Evolutionary conservation across 2,329 filamentous ascomycete species (phyloP), one percentile per base, ranked within the genome.

Genomic region (Alternaria tenuissima): DNA sequence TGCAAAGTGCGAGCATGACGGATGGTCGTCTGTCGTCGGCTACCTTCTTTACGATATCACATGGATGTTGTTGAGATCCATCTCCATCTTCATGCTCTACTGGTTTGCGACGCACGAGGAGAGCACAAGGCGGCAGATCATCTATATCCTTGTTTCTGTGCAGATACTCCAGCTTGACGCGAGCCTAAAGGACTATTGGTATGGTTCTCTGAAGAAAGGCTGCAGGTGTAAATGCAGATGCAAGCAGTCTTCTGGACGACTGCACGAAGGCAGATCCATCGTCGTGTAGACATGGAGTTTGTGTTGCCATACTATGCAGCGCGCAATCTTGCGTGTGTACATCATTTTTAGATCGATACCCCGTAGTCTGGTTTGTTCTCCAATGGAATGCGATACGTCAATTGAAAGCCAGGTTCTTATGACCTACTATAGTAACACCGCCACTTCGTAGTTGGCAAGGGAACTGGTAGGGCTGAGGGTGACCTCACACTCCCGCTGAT

Each of bases 401-500:
- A 5, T 11, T 9, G 1, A 48, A 28, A 4, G 22, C 4, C 8
- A 26, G 11, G n/a, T 14, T 22, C 3, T 26, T 34, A 4, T 49
- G 8, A n/a, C 14, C 14, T n/a, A 26, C 24, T 26, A 26, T 26
- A 26, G 24, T 26, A 11, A 22, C 18, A 14, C 3, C 16, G 12
- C 39, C 7, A 20, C 6, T 42, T 44, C 18, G 39, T 24, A 42
- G 2, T 24, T 7, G 20, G 20, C 20, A 24, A 49, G 34, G 28
- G 30, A n/a, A 8, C 36, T 41, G 28, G n/a, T 57, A 62, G 39
- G 67, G 69, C 56, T 75, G 65, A 69, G 44, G 42, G 43, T 57
- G 55, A 65, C 53, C 57, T 63, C 57, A 63, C 52, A 22, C 47
- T 51, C 49, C 41, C 26, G 38, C 48, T 46, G 34, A 66, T 57